phyloP scores from a whole-genome alignment of 1,284 basidiomycete species.

The Neolentinus lepideus region DNA sequence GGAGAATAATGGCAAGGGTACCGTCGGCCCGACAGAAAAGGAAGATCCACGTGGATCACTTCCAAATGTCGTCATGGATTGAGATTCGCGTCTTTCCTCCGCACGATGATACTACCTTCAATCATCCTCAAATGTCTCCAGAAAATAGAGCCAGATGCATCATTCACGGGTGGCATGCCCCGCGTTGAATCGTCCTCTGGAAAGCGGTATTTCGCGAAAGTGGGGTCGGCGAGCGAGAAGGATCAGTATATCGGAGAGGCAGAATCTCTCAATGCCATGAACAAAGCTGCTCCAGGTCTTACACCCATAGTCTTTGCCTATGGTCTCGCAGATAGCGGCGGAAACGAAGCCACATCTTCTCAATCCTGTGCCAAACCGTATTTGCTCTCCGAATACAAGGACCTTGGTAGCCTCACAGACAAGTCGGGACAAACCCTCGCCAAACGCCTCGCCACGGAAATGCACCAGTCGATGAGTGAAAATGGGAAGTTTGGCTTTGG shows the following conservation, averaged over 20 bases:
- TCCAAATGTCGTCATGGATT: neutral
- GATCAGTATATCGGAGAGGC: slow-evolving; percentile 71
- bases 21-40: neutral
- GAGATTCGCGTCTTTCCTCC: neutral
- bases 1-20: neutral
- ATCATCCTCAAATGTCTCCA: slow-evolving; percentile 37
- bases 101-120: slow-evolving; percentile 7
- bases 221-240: slow-evolving; percentile 38
- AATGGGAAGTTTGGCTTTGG: slow-evolving; percentile 63
- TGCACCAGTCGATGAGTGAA: slow-evolving; percentile 48
- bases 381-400: slow-evolving; percentile 73
- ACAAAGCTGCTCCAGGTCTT: slow-evolving; percentile 56
- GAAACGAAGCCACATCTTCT: slow-evolving; percentile 16
- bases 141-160: slow-evolving; percentile 38
- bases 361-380: slow-evolving; percentile 37
- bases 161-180: slow-evolving; percentile 41
- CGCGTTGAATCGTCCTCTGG: slow-evolving; percentile 52
- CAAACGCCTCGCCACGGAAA: slow-evolving; percentile 53
- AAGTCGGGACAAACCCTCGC: slow-evolving; percentile 48
- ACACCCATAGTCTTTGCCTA: slow-evolving; percentile 55
- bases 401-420: slow-evolving; percentile 41
- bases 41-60: neutral
- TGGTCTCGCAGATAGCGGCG: slow-evolving; percentile 30
- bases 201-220: slow-evolving; percentile 52
- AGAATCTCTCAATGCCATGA: slow-evolving; percentile 63